These are phyloP conservation scores for Dactylellina haptotyla DNA, from an alignment of 2,329 filamentous ascomycete genomes.

Conservation along the genomic window DNA sequence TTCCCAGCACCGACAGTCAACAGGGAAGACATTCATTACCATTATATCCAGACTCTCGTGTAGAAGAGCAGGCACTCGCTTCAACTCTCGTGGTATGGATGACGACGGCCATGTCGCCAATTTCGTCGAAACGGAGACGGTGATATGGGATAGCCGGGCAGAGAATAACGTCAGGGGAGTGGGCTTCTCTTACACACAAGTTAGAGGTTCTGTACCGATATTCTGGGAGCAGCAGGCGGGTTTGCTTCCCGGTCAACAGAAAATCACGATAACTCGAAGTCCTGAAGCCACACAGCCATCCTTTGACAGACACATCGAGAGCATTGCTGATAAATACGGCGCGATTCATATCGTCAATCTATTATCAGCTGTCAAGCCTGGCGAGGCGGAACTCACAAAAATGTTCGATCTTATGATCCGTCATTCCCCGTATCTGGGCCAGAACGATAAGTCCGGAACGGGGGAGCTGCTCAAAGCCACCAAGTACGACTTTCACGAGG, in stretches of 20 bases:
- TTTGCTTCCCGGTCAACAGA: conserved; percentile 89
- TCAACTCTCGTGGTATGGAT: conserved; percentile 97
- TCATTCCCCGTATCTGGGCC: conserved; percentile 75
- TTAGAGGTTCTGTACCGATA: conserved; percentile 89
- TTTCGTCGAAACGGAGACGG: conserved; percentile 97
- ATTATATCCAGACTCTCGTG: conserved; percentile 93
- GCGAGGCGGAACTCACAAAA: conserved; percentile 83
- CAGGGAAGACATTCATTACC: conserved; percentile 80
- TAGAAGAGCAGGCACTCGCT: conserved; percentile 87
- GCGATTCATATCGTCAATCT: conserved; percentile 93
- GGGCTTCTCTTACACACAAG: conserved; percentile 92
- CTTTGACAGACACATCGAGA: conserved; percentile 93
- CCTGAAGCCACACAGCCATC: conserved; percentile 90
- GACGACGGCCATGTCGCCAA: conserved; percentile 98
- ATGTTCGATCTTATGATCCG: conserved; percentile 81
- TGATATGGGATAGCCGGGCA: conserved; percentile 74
- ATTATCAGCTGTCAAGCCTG: conserved; percentile 86
- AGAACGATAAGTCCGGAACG: conserved; percentile 66
- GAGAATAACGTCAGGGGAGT: conserved; percentile 60
- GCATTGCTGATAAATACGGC: conserved; percentile 86
- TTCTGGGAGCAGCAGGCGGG: conserved; percentile 97
- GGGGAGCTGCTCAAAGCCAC: conserved; percentile 79
- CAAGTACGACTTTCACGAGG: conserved; percentile 95
- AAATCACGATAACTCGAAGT: conserved; percentile 89
- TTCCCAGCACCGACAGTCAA: conserved; percentile 63